Evolutionary conservation across 2,329 filamentous ascomycete genomes (phyloP), one percentile per base, ranked within the genome.

Genomic region (Paecilomyces variotii): DNA sequence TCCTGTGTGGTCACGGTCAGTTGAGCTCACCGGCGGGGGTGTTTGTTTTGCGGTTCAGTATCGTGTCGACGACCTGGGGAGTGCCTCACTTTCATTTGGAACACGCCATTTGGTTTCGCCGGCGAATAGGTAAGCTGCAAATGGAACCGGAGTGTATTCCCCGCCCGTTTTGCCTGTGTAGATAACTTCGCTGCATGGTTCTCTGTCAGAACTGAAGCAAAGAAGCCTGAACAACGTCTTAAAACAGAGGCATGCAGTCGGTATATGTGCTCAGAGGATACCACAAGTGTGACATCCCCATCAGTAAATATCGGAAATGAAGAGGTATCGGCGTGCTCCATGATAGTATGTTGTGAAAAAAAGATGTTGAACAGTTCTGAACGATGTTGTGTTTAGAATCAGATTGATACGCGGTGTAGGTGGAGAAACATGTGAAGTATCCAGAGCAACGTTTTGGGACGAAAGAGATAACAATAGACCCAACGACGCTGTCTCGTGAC

Each of bases 221-320:
- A 65, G 54, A 57, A 59, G 4, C 57, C 27, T 1, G 68, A 70
- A 49, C 65, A 62, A 10, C 63, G 61, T 12, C 59, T 57, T 9
- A 70, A 59, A 24, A 68, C 62, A 49, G 58, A 54, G 7, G 73
- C 71, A 64, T 79, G 76, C 2, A 79, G 67, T 27, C 69, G 66
- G 61, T 75, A 78, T 50, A 69, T 64, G 56, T 73, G 68, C 19
- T 63, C 63, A 10, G 70, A 61, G 14, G 70, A 67, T 60, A 79
- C 66, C 56, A 70, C 57, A 60, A 79, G 64, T 50, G 67, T 63
- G 26, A 77, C 73, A 59, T 79, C 74, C 35, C 73, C 76, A 53
- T 76, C 74, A 27, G 57, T 32, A 61, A 72, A 78, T 3, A 64
- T 34, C 1, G 75, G 76, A 53, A 78, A 77, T 2, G 56, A 60